Conservation (phyloP, 2,329 filamentous ascomycete species). For the Colletotrichum chlorophyti region DNA sequence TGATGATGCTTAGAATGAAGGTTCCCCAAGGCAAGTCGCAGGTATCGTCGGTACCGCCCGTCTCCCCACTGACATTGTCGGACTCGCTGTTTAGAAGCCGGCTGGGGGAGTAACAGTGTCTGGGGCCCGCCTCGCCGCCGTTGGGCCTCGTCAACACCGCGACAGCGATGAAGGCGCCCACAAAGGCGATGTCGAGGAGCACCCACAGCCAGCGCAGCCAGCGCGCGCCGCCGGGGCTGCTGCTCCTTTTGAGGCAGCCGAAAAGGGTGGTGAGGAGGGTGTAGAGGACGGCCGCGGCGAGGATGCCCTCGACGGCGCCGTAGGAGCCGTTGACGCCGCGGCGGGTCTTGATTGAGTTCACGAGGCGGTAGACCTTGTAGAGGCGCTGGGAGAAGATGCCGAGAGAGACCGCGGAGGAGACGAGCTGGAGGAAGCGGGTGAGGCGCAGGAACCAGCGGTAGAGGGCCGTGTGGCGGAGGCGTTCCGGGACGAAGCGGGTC, state of each 20-base stretch:
- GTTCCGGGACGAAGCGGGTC: constrained; percentile 30
- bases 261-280: constrained; percentile 45
- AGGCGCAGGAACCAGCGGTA: constrained; percentile 40
- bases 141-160: constrained; percentile 45
- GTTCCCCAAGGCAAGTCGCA: constrained; percentile 3
- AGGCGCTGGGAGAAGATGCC: constrained; percentile 49
- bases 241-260: constrained; percentile 39
- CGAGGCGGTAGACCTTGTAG: constrained; percentile 46
- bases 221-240: constrained; percentile 33
- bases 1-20: neutral
- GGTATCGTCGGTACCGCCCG: neutral
- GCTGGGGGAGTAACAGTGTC: constrained; percentile 22
- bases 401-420: constrained; percentile 49
- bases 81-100: neutral
- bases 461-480: constrained; percentile 25
- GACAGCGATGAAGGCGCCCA: constrained; percentile 51
- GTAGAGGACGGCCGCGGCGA: constrained; percentile 51
- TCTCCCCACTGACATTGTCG: neutral
- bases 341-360: constrained; percentile 37
- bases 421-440: constrained; percentile 49
- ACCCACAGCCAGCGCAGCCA: constrained; percentile 47
- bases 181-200: constrained; percentile 45
- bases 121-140: constrained; percentile 40
- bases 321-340: constrained; percentile 41
- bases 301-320: constrained; percentile 49